phyloP scores from a whole-genome alignment of 148 eudicot genomes.

The Euryodendron excelsum region DNA sequence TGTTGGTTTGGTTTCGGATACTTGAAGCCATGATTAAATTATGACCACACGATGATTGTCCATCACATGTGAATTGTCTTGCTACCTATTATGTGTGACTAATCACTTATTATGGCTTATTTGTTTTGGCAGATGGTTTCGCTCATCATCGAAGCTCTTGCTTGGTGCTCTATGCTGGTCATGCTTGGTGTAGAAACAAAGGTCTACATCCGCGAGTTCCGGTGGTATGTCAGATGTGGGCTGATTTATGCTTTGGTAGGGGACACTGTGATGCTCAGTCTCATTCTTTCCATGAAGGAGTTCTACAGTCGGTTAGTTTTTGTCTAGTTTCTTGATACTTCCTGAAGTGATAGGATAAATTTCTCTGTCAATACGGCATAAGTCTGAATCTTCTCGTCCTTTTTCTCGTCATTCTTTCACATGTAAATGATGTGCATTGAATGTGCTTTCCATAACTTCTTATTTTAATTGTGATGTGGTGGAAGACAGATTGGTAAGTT shows the following conservation, averaged over 20 bases:
- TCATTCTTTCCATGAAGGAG: slow-evolving; percentile 67
- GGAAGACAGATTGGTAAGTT: too few species aligned
- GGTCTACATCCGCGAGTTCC: slow-evolving; percentile 72
- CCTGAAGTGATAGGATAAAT: not conserved
- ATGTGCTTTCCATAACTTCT: not conserved
- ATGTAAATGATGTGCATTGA: not conserved
- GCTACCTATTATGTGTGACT: not conserved
- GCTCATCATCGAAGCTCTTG: slow-evolving; percentile 59
- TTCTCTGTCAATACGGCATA: not conserved
- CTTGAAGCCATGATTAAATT: not conserved
- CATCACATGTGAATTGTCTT: not conserved
- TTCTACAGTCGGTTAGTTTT: slow-evolving; percentile 59
- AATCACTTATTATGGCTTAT: not conserved
- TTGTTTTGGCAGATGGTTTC: slow-evolving; percentile 56
- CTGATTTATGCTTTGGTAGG: slow-evolving; percentile 82
- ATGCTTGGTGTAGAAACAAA: slow-evolving; percentile 79
- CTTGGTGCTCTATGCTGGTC: slow-evolving; percentile 79
- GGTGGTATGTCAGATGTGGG: slow-evolving; percentile 86
- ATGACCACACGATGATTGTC: not conserved
- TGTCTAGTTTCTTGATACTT: not conserved
- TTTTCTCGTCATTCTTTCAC: not conserved
- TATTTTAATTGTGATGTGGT: not conserved
- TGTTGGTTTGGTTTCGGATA: not conserved
- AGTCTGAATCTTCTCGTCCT: not conserved
- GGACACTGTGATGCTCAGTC: slow-evolving; percentile 74